phyloP scores from a whole-genome alignment of 371 early-diverging fungal genomes.

The Funneliformis caledonium region DNA sequence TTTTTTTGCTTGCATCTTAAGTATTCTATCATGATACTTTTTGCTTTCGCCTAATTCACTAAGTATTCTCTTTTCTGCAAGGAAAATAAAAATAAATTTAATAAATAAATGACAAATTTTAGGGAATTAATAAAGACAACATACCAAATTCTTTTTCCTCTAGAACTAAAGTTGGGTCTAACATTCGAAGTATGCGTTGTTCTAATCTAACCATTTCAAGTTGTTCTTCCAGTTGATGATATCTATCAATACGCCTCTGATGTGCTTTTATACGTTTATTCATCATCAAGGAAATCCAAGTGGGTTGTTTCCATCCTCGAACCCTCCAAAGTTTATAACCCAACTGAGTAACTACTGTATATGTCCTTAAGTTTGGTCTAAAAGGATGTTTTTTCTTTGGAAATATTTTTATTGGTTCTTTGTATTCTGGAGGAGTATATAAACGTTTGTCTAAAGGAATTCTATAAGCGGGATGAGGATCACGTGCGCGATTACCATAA shows the following conservation, averaged over 20 bases:
- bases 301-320: constrained; percentile 21
- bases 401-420: neutral
- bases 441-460: constrained; percentile 17
- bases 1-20: constrained; percentile 8
- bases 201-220: constrained; percentile 22
- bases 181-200: neutral
- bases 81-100: neutral
- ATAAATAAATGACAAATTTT: neutral
- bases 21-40: neutral
- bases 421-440: neutral
- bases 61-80: neutral
- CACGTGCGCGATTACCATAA: neutral
- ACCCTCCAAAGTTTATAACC: constrained; percentile 14
- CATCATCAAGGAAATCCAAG: constrained; percentile 36
- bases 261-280: constrained; percentile 29
- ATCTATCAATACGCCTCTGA: constrained; percentile 22
- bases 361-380: neutral
- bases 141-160: constrained; percentile 29
- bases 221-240: neutral
- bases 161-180: neutral
- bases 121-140: neutral
- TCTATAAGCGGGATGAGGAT: constrained; percentile 24
- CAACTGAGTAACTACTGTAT: constrained; percentile 13
- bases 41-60: constrained; percentile 16
- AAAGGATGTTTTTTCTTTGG: constrained; percentile 9